phyloP scores from a whole-genome alignment of 108 stramenopile species.

The Chaetoceros tenuissimus region DNA sequence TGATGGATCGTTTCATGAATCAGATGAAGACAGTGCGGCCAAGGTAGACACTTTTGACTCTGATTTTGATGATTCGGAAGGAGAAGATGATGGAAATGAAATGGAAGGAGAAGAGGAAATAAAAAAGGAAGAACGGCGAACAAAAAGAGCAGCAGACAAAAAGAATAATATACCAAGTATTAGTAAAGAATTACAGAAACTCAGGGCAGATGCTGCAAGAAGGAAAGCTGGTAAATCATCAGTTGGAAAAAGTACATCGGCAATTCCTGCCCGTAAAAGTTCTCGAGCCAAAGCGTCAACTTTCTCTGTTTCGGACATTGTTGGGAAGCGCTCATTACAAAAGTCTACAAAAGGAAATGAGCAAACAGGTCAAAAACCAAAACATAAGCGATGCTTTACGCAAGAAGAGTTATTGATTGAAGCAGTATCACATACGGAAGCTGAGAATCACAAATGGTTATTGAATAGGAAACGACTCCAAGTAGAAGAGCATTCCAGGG shows the following conservation, averaged over 20 bases:
- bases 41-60: constrained; percentile 76
- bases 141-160: constrained; percentile 16
- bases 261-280: constrained; percentile 13
- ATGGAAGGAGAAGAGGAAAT: constrained; percentile 38
- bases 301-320: not conserved
- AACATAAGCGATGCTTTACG: constrained; percentile 32
- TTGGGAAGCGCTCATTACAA: constrained; percentile 2
- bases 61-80: constrained; percentile 80
- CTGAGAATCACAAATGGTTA: constrained; percentile 70
- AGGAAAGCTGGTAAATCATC: constrained; percentile 29
- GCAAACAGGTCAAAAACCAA: constrained; percentile 10
- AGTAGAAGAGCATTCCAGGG: constrained; percentile 29
- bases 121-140: constrained; percentile 30
- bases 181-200: constrained; percentile 31
- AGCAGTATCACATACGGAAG: constrained; percentile 60
- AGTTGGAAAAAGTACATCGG: constrained; percentile 70
- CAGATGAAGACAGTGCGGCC: constrained; percentile 60
- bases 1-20: constrained; percentile 59
- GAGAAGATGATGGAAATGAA: constrained; percentile 42
- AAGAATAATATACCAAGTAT: constrained; percentile 23
- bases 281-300: not conserved
- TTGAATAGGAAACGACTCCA: constrained; percentile 46
- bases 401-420: constrained; percentile 84
- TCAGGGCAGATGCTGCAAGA: constrained; percentile 14
- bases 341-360: constrained; percentile 4